Evolutionary conservation across 2,329 filamentous ascomycete species (phyloP).

Genomic region (Ophiostoma sp.): DNA sequence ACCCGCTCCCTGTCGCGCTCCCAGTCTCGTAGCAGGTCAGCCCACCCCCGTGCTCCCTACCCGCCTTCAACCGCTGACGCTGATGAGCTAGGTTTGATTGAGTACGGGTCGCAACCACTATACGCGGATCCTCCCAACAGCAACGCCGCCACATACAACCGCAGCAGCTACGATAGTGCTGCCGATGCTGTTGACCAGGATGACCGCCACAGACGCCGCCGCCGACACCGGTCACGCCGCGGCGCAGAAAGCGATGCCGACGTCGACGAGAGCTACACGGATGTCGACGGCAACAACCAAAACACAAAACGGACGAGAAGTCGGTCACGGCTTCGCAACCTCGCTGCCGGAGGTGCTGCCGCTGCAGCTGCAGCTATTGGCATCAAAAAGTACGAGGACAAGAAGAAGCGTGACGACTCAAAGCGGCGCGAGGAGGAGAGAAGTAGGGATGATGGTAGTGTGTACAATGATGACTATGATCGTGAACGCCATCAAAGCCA

Average conservation of each 20-base stretch:
- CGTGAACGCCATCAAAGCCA: constrained; percentile 29
- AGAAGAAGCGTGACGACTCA: constrained; percentile 33
- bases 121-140: constrained; percentile 30
- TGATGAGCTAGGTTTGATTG: constrained; percentile 59
- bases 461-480: constrained; percentile 11
- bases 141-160: constrained; percentile 7
- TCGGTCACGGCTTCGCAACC: constrained; percentile 48
- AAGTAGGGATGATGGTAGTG: constrained; percentile 20
- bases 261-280: constrained; percentile 18
- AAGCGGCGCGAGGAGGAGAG: constrained; percentile 37
- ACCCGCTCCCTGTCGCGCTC: constrained; percentile 30
- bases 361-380: constrained; percentile 58
- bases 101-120: constrained; percentile 58
- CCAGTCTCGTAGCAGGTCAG: constrained; percentile 29
- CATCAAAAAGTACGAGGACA: constrained; percentile 54
- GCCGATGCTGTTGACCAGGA: constrained; percentile 36
- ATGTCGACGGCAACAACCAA: constrained; percentile 9
- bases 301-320: constrained; percentile 37
- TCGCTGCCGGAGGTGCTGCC: constrained; percentile 51
- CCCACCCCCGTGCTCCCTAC: constrained; percentile 40
- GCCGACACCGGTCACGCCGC: constrained; percentile 28
- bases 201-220: constrained; percentile 15
- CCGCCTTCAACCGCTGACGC: constrained; percentile 45
- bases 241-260: constrained; percentile 31
- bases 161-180: constrained; percentile 43